Base-by-base conservation (phyloP, 345 rosid species). In the Dimocarpus longan region DNA sequence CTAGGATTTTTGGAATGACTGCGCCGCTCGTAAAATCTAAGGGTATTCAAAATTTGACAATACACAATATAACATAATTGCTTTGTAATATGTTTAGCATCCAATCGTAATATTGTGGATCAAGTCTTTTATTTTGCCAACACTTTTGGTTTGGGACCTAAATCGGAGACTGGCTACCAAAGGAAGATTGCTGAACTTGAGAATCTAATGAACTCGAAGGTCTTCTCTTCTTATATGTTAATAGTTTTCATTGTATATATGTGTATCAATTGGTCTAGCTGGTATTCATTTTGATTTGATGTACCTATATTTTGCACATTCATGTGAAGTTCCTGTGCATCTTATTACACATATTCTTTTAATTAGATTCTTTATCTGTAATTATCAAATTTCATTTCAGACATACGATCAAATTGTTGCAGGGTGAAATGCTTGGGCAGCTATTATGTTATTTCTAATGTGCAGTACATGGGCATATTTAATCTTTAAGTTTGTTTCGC, bases 1-100 rank as follows among this genome's bases (percentile, higher is more conserved):
- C 99, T 1, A 82, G 94, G 85, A 90, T 96, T 84, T 86, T 91
- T 70, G 99, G 99, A 67, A 89, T 94, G 99, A 96, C 97, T 48
- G 98, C 98, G 46, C 94, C 98, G 67, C 99, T 84, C 26, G 91
- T 96, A 68, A 92, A 93, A 77, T 76, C 93, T 22, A 94, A 94
- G 82, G 95, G 98, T 94, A 79, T 52, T 44, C 43, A 75, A 22
- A 76, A 79, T 62, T 73, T 62, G 68, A n/a, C 21, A 46, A 39
- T 57, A 56, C 24, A 56, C 16, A 69, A 70, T 62, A 40, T 28
- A 1, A 28, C 2, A 28, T 28, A 28, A 28, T 28, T 28, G 2
- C 32, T 28, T 28, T 1, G 1, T 28, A 28, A 59, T 18, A 6
- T 11, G 52, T 8, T 50, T 40, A 8, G 71, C 66, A 37, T 28